Percentiles rank a stretch among this genome's conserved stretches.
Conservation (phyloP, 139 green algal genomes). For the Tetraselmis striata region DNA sequence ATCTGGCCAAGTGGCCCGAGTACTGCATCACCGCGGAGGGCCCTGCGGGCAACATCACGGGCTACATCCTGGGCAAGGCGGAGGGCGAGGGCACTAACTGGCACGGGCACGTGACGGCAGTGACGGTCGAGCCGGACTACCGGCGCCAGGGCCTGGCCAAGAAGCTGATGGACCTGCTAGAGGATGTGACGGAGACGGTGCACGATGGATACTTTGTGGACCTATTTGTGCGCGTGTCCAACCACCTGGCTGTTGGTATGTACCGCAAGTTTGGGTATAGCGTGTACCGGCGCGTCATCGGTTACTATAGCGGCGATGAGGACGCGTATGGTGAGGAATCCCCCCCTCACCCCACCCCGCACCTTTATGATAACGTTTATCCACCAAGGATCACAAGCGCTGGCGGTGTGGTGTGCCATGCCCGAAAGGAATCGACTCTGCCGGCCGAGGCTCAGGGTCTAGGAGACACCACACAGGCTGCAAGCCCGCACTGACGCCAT, state of each 20-base stretch:
- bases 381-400: too few relatives aligned
- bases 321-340: conserved; percentile 67
- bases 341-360: not conserved
- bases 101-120: conserved; percentile 97
- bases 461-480: too few relatives aligned
- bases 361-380: too few relatives aligned
- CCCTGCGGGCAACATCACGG: conserved; percentile 61
- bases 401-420: too few relatives aligned
- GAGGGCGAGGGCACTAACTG: conserved; percentile 80
- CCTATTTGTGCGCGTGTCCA: conserved; percentile 93
- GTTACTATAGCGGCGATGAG: conserved; percentile 87
- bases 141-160: conserved; percentile 71
- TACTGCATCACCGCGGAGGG: conserved; percentile 78
- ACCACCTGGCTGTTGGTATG: conserved; percentile 87
- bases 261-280: conserved; percentile 93
- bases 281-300: conserved; percentile 82
- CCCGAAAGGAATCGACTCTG: too few relatives aligned
- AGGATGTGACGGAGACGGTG: conserved; percentile 71
- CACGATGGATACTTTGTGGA: conserved; percentile 96
- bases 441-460: too few relatives aligned
- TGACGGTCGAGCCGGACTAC: conserved; percentile 87
- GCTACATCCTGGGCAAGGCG: conserved; percentile 95
- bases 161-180: conserved; percentile 87
- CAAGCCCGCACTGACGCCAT: too few relatives aligned
- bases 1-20: conserved; percentile 88